Evolutionary conservation across 345 rosid species (phyloP).

Genomic region (Noccaea caerulescens): DNA sequence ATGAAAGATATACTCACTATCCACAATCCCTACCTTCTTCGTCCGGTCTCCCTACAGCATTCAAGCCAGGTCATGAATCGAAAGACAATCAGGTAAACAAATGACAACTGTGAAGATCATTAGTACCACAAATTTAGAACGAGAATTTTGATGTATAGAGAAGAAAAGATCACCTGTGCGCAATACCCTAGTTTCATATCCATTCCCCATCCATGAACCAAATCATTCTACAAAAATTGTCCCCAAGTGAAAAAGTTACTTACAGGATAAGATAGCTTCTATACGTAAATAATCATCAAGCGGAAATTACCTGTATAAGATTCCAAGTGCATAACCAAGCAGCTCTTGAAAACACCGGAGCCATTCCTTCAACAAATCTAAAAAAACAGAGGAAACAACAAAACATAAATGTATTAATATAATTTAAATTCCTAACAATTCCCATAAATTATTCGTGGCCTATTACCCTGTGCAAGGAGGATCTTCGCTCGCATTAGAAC

Average conservation of each 20-base stretch:
- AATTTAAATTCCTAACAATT: not conserved
- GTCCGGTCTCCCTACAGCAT: constrained; percentile 81
- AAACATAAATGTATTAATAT: not conserved
- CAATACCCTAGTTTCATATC: constrained; percentile 99
- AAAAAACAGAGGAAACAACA: constrained; percentile 12
- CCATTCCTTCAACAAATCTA: constrained; percentile 99
- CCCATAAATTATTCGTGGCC: not conserved
- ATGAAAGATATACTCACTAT: constrained; percentile 86
- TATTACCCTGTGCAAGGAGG: constrained; percentile 97
- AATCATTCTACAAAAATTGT: constrained; percentile 70
- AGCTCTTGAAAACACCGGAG: constrained; percentile 95
- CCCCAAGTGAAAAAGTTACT: constrained; percentile 34
- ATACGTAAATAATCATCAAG: not conserved
- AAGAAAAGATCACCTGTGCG: constrained; percentile 65
- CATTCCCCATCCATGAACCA: constrained; percentile 99
- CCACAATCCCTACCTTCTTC: constrained; percentile 83
- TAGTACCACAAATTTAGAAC: no score
- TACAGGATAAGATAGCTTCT: not conserved
- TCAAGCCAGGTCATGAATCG: not conserved
- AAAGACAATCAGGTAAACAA: not conserved
- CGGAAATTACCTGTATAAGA: constrained; percentile 79
- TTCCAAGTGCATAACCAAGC: constrained; percentile 99
- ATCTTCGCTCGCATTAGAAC: constrained; percentile 75
- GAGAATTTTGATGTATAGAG: no score
- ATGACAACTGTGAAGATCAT: no score